A percentile compares a stretch with the other conserved stretches of the same genome.
phyloP scores from a whole-genome alignment of 768 basidiomycete species.

The Lepiota venenata region DNA sequence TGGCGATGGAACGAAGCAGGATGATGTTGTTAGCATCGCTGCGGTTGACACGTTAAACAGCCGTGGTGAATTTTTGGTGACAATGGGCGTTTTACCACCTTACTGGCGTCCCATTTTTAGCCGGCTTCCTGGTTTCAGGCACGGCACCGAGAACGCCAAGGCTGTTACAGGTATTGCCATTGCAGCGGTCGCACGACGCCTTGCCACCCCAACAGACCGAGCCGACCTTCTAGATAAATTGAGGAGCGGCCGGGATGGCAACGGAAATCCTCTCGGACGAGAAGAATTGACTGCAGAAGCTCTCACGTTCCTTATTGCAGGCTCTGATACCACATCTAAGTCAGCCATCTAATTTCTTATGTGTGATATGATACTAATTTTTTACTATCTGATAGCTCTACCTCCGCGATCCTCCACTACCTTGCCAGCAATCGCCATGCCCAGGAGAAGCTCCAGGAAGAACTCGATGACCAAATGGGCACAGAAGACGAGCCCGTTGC shows the following conservation, averaged over 20 bases:
- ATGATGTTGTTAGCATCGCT: conserved; percentile 59
- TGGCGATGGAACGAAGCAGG: conserved; percentile 37
- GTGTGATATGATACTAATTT: neutral
- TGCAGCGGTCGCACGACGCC: conserved; percentile 71
- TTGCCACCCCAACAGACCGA: conserved; percentile 66
- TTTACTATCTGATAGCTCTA: conserved; percentile 50
- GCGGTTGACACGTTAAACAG: conserved; percentile 85
- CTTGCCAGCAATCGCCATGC: conserved; percentile 64
- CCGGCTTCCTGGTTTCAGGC: conserved; percentile 70
- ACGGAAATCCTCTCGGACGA: conserved; percentile 74
- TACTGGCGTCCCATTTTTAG: conserved; percentile 65
- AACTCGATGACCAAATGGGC: conserved; percentile 62
- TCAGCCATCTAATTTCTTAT: conserved; percentile 29
- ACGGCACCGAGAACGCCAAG: conserved; percentile 62
- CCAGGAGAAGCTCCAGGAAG: conserved; percentile 71
- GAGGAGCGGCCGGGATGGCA: conserved; percentile 70
- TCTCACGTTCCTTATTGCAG: conserved; percentile 81
- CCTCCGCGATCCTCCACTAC: conserved; percentile 85
- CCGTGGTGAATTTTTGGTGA: conserved; percentile 85
- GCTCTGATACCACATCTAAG: conserved; percentile 94
- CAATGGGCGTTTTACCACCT: conserved; percentile 77
- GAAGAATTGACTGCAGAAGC: conserved; percentile 89
- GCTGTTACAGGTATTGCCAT: conserved; percentile 77
- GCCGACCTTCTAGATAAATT: conserved; percentile 81
- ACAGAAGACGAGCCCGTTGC: conserved; percentile 58